Conservation (phyloP, 2,329 filamentous ascomycete genomes). For the Allantophomopsis cytisporea region DNA sequence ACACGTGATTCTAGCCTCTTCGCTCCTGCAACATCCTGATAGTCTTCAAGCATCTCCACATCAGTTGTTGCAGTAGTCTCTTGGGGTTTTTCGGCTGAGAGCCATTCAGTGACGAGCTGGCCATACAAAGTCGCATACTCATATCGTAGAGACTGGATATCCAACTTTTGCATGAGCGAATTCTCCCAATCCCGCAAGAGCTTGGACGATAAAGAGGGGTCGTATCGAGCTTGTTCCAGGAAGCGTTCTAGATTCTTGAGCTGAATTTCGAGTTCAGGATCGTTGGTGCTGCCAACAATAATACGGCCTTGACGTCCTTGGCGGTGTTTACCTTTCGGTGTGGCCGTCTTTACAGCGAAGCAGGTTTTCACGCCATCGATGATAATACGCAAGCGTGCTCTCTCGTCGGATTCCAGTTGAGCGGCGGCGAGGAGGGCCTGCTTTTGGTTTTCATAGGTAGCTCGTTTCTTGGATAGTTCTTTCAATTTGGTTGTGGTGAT, state of each 20-base stretch:
- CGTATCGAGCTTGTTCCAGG: constrained; percentile 35
- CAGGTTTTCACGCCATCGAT: constrained; percentile 15
- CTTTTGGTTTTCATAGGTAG: constrained; percentile 32
- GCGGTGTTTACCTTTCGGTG: constrained; percentile 5
- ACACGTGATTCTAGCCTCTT: constrained; percentile 37
- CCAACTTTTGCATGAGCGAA: constrained; percentile 29
- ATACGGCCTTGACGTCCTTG: constrained; percentile 4
- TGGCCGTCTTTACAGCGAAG: constrained; percentile 13
- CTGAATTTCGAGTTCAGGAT: constrained; percentile 9
- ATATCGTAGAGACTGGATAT: constrained; percentile 36
- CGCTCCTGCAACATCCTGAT: constrained; percentile 32
- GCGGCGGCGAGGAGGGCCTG: constrained; percentile 20
- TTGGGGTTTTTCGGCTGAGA: constrained; percentile 19
- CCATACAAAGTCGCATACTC: constrained; percentile 42
- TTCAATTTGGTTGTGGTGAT: constrained; percentile 41
- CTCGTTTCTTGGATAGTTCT: constrained; percentile 38
- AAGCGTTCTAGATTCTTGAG: constrained; percentile 32
- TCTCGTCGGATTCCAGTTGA: constrained; percentile 16
- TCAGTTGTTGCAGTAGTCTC: constrained; percentile 1
- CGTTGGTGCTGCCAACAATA: constrained; percentile 6
- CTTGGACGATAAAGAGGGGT: constrained; percentile 33
- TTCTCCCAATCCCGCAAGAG: constrained; percentile 31
- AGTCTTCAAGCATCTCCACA: constrained; percentile 11
- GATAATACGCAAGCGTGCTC: constrained; percentile 20
- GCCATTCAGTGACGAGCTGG: constrained; percentile 38